Evolutionary conservation across 164 flowering plant species (phyloP).

Genomic region (Dillenia turbinata): DNA sequence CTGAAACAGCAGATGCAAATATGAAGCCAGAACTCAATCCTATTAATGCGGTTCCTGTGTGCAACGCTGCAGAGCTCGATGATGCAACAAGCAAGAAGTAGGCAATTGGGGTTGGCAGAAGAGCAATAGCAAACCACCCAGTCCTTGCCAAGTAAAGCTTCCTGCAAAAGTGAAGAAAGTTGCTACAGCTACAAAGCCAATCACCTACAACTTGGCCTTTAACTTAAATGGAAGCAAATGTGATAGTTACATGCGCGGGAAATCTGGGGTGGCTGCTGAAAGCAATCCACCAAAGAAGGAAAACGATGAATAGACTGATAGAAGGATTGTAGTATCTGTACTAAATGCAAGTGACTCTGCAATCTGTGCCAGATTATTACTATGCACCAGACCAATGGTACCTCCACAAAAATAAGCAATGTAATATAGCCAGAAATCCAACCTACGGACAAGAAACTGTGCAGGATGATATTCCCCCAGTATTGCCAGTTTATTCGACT

Average conservation of each 20-base stretch:
- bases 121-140: slow-evolving; percentile 78
- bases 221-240: neutral
- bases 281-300: slow-evolving; percentile 98
- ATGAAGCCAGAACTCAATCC: slow-evolving; percentile 95
- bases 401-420: slow-evolving; percentile 90
- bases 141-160: slow-evolving; percentile 88
- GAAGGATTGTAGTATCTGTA: slow-evolving; percentile 40
- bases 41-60: slow-evolving; percentile 60
- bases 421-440: slow-evolving; percentile 93
- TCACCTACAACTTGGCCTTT: neutral
- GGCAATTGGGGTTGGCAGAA: slow-evolving; percentile 83
- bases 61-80: slow-evolving; percentile 31
- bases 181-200: neutral
- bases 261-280: slow-evolving; percentile 85
- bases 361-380: slow-evolving; percentile 92
- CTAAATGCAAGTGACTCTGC: slow-evolving; percentile 70
- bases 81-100: slow-evolving; percentile 59
- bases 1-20: slow-evolving; percentile 88
- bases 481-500: slow-evolving; percentile 43
- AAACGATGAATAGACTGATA: slow-evolving; percentile 80
- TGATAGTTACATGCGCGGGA: slow-evolving; percentile 46
- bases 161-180: slow-evolving; percentile 36
- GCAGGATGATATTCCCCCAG: slow-evolving; percentile 86
- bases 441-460: slow-evolving; percentile 36
- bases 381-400: slow-evolving; percentile 90